These are phyloP conservation scores for Geotrichum cucujoidarum DNA, from an alignment of 1,139 yeast species.

Conservation along the genomic window DNA sequence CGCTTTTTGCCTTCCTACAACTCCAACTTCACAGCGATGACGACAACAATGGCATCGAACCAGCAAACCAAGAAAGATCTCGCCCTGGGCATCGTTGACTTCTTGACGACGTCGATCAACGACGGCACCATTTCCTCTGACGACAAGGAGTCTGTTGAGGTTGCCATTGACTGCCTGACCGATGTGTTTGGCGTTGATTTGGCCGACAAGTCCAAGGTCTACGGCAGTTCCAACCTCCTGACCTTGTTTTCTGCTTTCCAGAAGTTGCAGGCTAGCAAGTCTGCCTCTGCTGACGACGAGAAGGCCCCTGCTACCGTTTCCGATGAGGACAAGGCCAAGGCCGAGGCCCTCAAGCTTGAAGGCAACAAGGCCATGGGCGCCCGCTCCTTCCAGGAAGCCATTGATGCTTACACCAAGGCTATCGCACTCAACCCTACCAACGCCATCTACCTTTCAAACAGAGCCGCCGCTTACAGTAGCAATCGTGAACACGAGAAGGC, in stretches of 20 bases:
- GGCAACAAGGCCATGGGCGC: constrained; percentile 92
- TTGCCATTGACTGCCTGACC: constrained; percentile 86
- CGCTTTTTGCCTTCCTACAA: not conserved
- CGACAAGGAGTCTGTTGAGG: constrained; percentile 86
- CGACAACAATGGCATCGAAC: constrained; percentile 10
- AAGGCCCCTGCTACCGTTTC: constrained; percentile 35
- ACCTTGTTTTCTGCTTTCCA: constrained; percentile 32
- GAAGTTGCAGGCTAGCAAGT: constrained; percentile 22
- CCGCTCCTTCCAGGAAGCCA: constrained; percentile 64
- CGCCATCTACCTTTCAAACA: constrained; percentile 82
- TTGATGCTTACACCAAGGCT: constrained; percentile 77
- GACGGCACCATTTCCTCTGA: constrained; percentile 70
- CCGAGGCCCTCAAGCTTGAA: constrained; percentile 77
- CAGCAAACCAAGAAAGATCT: constrained; percentile 49
- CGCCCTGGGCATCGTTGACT: constrained; percentile 71
- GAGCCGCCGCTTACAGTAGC: constrained; percentile 96
- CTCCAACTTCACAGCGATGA: not conserved
- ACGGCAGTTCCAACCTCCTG: constrained; percentile 43
- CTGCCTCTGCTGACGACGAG: constrained; percentile 26
- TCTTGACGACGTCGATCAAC: constrained; percentile 55
- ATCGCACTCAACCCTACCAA: constrained; percentile 63
- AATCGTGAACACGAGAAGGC: constrained; percentile 70
- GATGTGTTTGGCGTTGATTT: constrained; percentile 76
- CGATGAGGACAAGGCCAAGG: constrained; percentile 57
- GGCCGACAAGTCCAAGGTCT: constrained; percentile 40